These are phyloP conservation scores for Elsinoe fawcettii DNA, from an alignment of 2,329 filamentous ascomycete species.

Conservation along the genomic window DNA sequence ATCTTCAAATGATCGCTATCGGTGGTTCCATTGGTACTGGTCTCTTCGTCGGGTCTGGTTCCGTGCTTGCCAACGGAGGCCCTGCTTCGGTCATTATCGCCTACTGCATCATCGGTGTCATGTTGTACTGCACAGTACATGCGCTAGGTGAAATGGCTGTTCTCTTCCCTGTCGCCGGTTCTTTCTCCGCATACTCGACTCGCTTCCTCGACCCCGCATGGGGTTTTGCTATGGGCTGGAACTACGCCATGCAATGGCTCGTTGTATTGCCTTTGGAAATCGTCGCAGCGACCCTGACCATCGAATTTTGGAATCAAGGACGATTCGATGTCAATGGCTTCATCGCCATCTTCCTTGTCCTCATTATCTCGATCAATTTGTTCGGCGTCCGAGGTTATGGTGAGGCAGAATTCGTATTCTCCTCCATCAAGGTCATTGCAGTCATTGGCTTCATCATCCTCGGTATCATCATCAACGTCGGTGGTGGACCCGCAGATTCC, in stretches of 20 bases:
- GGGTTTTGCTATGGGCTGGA: conserved; percentile 32
- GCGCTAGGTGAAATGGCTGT: conserved; percentile 31
- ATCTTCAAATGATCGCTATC: conserved; percentile 97
- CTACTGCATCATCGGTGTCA: conserved; percentile 27
- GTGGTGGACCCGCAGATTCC: conserved; percentile 32
- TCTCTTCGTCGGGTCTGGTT: conserved; percentile 30
- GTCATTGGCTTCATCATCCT: conserved; percentile 58
- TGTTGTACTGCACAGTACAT: conserved; percentile 29
- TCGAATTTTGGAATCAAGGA: conserved; percentile 28
- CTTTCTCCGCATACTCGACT: conserved; percentile 30
- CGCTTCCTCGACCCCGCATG: conserved; percentile 30
- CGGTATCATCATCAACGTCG: conserved; percentile 52
- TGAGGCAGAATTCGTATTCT: conserved; percentile 31
- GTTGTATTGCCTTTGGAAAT: conserved; percentile 30
- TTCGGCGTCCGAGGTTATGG: conserved; percentile 30
- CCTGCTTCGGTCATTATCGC: conserved; percentile 30
- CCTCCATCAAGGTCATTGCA: conserved; percentile 34
- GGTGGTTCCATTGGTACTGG: conserved; percentile 65
- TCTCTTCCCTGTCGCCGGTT: conserved; percentile 30
- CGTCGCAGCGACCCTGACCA: conserved; percentile 27
- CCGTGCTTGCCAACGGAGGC: conserved; percentile 27
- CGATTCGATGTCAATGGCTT: conserved; percentile 20
- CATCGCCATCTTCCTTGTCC: conserved; percentile 27
- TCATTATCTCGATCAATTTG: conserved; percentile 29
- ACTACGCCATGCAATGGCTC: conserved; percentile 31